A percentile compares a stretch with the other conserved stretches of the same genome.
Evolutionary conservation across 768 basidiomycete species (phyloP).

Genomic region (Austroboletus festivus): DNA sequence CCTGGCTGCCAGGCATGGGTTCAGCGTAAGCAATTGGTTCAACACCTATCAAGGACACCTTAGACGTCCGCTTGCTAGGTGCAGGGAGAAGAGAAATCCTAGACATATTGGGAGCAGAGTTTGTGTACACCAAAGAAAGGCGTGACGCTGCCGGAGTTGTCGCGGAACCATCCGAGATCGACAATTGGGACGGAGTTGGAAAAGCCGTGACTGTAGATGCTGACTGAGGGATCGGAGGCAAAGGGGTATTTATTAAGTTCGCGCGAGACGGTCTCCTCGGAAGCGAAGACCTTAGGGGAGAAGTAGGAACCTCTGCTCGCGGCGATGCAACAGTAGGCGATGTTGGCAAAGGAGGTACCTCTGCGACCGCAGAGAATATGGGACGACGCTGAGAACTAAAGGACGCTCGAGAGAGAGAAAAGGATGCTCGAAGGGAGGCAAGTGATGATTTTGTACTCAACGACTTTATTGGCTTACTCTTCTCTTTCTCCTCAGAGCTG

Average conservation of each 20-base stretch:
- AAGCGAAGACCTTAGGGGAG: slow-evolving; percentile 11
- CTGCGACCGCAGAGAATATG: slow-evolving; percentile 13
- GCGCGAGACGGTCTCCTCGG: slow-evolving; percentile 22
- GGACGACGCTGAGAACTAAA: slow-evolving; percentile 28
- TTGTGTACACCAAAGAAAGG: slow-evolving; percentile 13
- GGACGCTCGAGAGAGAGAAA: slow-evolving; percentile 29
- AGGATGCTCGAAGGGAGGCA: slow-evolving; percentile 30
- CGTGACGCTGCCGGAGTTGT: slow-evolving; percentile 20
- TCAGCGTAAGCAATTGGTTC: slow-evolving; percentile 14
- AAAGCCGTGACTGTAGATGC: slow-evolving; percentile 27
- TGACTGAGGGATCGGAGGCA: slow-evolving; percentile 31
- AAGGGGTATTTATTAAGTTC: slow-evolving; percentile 1
- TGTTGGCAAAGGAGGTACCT: slow-evolving; percentile 26
- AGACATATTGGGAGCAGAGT: slow-evolving; percentile 14
- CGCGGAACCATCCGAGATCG: slow-evolving; percentile 9
- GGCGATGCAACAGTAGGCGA: slow-evolving; percentile 24
- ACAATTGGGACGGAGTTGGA: slow-evolving; percentile 19
- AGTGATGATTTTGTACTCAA: slow-evolving; percentile 31
- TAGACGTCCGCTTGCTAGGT: slow-evolving; percentile 26
- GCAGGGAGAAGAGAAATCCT: slow-evolving; percentile 24
- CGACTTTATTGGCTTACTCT: slow-evolving; percentile 15
- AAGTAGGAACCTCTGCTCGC: neutral
- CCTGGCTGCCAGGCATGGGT: neutral
- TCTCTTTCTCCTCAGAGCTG: slow-evolving; percentile 23
- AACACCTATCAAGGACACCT: slow-evolving; percentile 23